These are phyloP conservation scores for Cadophora gregata DNA, from an alignment of 2,329 filamentous ascomycete genomes.

Conservation along the genomic window DNA sequence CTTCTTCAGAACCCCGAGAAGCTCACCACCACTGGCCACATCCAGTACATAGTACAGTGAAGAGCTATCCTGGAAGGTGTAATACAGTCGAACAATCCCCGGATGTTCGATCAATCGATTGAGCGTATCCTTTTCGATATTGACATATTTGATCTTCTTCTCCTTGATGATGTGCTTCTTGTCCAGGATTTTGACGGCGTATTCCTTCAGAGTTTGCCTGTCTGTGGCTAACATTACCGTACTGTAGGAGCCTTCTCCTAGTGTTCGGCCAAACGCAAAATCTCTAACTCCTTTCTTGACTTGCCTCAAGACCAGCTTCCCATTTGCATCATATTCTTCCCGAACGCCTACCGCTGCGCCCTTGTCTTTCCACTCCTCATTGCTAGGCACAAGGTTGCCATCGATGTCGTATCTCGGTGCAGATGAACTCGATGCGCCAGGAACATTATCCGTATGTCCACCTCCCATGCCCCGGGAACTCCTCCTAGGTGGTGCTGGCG, in stretches of 20 bases:
- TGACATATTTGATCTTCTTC: constrained; percentile 99
- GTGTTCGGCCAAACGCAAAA: constrained; percentile 87
- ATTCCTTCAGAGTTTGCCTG: constrained; percentile 91
- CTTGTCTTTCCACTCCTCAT: constrained; percentile 94
- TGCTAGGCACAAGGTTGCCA: constrained; percentile 63
- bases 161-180: constrained; percentile 99
- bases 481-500: constrained; percentile 73
- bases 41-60: constrained; percentile 98
- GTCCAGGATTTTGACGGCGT: constrained; percentile 97
- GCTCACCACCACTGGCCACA: constrained; percentile 87
- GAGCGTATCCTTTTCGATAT: constrained; percentile 98
- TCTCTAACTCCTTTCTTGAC: constrained; percentile 98
- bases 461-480: constrained; percentile 75
- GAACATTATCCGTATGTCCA: constrained; percentile 51
- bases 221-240: constrained; percentile 94
- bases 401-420: constrained; percentile 59
- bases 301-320: constrained; percentile 79
- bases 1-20: constrained; percentile 91
- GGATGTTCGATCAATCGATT: constrained; percentile 96
- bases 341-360: constrained; percentile 86
- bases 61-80: constrained; percentile 96
- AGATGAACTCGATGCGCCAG: constrained; percentile 40
- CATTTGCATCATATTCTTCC: constrained; percentile 84
- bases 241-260: constrained; percentile 97
- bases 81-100: constrained; percentile 94